Evolutionary conservation across 352 stramenopile species (phyloP).

Genomic region (Phytopythium montanum): DNA sequence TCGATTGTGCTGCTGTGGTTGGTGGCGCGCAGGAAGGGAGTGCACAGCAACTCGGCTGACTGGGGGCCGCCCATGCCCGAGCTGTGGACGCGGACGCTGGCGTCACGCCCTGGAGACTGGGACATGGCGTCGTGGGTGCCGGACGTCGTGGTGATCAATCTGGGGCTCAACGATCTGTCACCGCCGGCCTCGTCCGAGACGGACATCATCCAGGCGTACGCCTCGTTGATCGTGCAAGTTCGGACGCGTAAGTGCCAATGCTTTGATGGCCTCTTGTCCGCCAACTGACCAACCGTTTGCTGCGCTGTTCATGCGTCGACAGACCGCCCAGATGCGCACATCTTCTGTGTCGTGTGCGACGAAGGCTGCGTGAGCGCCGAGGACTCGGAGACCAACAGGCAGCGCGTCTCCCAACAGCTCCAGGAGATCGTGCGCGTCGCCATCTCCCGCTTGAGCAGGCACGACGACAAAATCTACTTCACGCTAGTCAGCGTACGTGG

Average conservation of each 20-base stretch:
- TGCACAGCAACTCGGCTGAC: conserved; percentile 83
- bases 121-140: conserved; percentile 75
- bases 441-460: conserved; percentile 71
- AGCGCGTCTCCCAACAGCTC: conserved; percentile 72
- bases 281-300: not conserved
- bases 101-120: conserved; percentile 61
- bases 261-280: no score
- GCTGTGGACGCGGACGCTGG: conserved; percentile 86
- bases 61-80: conserved; percentile 80
- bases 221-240: conserved; percentile 69
- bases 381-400: conserved; percentile 68
- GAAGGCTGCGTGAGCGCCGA: conserved; percentile 80
- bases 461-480: conserved; percentile 83
- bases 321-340: conserved; percentile 75
- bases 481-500: conserved; percentile 64
- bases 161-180: conserved; percentile 83
- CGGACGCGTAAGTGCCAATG: conserved; percentile 48
- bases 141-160: conserved; percentile 83
- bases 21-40: conserved; percentile 55
- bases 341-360: conserved; percentile 86
- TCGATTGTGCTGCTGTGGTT: conserved; percentile 3
- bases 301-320: not conserved
- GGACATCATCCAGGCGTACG: conserved; percentile 78
- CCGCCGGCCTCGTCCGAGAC: conserved; percentile 79
- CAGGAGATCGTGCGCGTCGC: conserved; percentile 86